A percentile compares a stretch with the other conserved stretches of the same genome.
These are phyloP conservation scores for Ophiocordyceps camponoti-saundersi DNA, from an alignment of 2,329 filamentous ascomycete species.

Conservation along the genomic window DNA sequence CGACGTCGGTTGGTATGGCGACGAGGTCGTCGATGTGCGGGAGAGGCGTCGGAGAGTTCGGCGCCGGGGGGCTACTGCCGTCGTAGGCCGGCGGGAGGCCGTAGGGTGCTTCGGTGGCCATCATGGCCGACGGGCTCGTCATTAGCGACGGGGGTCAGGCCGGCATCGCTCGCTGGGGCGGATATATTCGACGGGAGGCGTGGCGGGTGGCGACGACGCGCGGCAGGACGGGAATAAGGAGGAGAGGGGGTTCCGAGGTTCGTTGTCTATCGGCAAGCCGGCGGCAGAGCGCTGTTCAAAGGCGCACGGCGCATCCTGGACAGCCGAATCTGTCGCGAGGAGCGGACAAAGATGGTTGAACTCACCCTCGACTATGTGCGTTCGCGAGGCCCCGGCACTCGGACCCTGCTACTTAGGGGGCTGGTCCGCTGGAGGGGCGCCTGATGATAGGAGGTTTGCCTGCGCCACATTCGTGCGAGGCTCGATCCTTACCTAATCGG, in stretches of 20 bases:
- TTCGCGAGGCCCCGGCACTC: background rate
- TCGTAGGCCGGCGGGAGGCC: slow-evolving; percentile 12
- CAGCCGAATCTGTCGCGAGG: background rate
- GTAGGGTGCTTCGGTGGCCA: slow-evolving; percentile 11
- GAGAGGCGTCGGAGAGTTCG: slow-evolving; percentile 16
- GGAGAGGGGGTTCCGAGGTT: background rate
- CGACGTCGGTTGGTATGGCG: slow-evolving; percentile 26
- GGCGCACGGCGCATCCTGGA: background rate
- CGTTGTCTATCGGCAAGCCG: background rate
- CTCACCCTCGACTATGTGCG: too few relatives aligned
- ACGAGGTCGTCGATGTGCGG: slow-evolving; percentile 38
- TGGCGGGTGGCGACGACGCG: background rate
- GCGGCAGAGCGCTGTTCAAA: background rate
- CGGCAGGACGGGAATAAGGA: background rate
- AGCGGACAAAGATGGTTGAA: background rate
- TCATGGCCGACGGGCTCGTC: slow-evolving; percentile 9
- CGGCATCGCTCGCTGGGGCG: background rate
- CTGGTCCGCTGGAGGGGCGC: background rate
- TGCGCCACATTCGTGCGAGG: background rate
- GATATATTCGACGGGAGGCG: background rate
- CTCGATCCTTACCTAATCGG: background rate
- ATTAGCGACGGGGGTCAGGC: background rate
- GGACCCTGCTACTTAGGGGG: background rate
- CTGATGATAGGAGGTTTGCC: background rate
- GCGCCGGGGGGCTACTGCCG: slow-evolving; percentile 9